A percentile compares a stretch with the other conserved stretches of the same genome.
Evolutionary conservation across 148 eudicot genomes (phyloP).

Genomic region (Spergularia marina): DNA sequence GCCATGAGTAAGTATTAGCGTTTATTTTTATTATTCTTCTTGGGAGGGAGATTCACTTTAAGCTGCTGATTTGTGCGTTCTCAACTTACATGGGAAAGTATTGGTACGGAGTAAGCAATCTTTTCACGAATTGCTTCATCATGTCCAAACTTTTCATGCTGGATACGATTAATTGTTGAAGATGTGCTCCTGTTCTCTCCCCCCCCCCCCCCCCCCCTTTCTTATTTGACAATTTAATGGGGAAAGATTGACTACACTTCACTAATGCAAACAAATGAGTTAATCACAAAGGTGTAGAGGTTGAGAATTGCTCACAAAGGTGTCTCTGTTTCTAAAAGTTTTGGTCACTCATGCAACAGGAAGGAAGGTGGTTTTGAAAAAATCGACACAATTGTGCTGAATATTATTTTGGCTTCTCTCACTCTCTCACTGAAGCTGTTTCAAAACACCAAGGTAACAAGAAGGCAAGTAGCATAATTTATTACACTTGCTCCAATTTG

Average conservation of each 20-base stretch:
- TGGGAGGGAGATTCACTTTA: constrained; percentile 7
- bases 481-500: background rate
- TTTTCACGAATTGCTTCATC: background rate
- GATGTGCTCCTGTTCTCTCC: background rate
- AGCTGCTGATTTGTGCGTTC: background rate
- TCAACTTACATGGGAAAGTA: background rate
- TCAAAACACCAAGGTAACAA: constrained; percentile 33
- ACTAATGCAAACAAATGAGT: background rate
- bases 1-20: constrained; percentile 44
- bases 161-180: background rate
- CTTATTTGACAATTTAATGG: background rate
- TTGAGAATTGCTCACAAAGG: background rate
- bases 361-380: constrained; percentile 42
- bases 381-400: constrained; percentile 36
- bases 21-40: background rate
- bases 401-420: constrained; percentile 60
- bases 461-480: constrained; percentile 11
- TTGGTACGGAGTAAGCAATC: background rate
- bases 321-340: background rate
- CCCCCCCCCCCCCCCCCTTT: background rate
- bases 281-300: background rate
- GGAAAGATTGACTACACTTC: background rate
- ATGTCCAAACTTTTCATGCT: background rate
- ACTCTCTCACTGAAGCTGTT: constrained; percentile 55
- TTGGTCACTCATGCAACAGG: constrained; percentile 29